These are phyloP conservation scores for Aspergillus nomiae DNA, from an alignment of 2,329 filamentous ascomycete species.

Conservation along the genomic window DNA sequence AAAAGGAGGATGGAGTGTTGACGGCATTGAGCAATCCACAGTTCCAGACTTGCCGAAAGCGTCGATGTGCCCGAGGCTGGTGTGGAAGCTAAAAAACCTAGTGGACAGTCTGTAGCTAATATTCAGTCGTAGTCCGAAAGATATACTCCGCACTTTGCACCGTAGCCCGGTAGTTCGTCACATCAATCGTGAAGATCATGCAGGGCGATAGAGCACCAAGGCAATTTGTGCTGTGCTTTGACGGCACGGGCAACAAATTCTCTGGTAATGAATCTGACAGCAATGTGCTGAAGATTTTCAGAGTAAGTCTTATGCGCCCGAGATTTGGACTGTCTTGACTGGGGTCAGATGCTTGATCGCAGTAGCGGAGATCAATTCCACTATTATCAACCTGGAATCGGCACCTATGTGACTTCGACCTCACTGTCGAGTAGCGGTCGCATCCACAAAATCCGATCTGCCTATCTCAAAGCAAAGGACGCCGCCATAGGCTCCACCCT, in stretches of 20 bases:
- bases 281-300: conserved; percentile 51
- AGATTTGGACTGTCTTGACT: neutral
- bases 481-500: conserved; percentile 79
- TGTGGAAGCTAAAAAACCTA: neutral
- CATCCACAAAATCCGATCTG: conserved; percentile 56
- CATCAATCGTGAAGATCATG: neutral
- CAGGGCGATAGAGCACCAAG: conserved; percentile 22
- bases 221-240: conserved; percentile 46
- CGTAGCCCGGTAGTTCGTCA: neutral
- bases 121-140: neutral
- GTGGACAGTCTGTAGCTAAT: accelerated
- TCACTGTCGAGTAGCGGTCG: conserved; percentile 33
- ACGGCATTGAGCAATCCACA: neutral
- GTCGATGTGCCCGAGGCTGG: neutral
- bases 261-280: conserved; percentile 47
- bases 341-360: conserved; percentile 41
- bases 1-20: neutral
- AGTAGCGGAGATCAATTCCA: conserved; percentile 43
- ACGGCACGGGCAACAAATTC: conserved; percentile 50
- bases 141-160: neutral
- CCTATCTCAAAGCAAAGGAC: conserved; percentile 53
- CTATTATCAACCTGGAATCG: conserved; percentile 49
- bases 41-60: neutral
- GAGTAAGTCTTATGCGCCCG: conserved; percentile 29
- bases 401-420: conserved; percentile 45